Conservation (phyloP, 2,329 filamentous ascomycete species). For the Epichloe sibirici region DNA sequence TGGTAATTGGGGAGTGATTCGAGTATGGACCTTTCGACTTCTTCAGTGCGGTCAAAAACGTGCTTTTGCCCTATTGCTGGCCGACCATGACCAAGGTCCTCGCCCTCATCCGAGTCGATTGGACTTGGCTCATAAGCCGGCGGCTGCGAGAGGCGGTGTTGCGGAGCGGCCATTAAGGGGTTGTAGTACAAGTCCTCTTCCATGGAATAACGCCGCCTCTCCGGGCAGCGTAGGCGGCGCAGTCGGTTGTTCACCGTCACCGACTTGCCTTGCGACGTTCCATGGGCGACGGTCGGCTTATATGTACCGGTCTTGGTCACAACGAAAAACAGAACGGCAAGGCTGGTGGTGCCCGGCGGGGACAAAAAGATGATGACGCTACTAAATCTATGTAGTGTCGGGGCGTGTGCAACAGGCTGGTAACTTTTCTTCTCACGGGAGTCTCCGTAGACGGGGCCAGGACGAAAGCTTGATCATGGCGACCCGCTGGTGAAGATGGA, state of each 20-base stretch:
- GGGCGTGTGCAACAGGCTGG: neutral
- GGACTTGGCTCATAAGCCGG: slow-evolving; percentile 29
- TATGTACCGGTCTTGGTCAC: slow-evolving; percentile 8
- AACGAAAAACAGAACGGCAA: slow-evolving; percentile 3
- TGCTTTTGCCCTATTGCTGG: slow-evolving; percentile 9
- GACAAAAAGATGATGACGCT: neutral
- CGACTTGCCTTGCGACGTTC: slow-evolving; percentile 18
- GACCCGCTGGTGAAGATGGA: slow-evolving; percentile 21
- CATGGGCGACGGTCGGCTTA: slow-evolving; percentile 18
- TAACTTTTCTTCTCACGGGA: slow-evolving; percentile 10
- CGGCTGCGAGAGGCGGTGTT: slow-evolving; percentile 32
- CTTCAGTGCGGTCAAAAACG: slow-evolving; percentile 10
- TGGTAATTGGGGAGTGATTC: slow-evolving; percentile 39
- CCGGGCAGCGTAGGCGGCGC: slow-evolving; percentile 16
- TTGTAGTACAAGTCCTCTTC: slow-evolving; percentile 44
- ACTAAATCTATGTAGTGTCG: neutral
- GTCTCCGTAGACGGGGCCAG: slow-evolving; percentile 22
- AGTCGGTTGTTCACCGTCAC: slow-evolving; percentile 22
- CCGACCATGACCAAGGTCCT: neutral
- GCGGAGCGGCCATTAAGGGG: slow-evolving; percentile 34
- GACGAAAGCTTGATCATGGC: slow-evolving; percentile 22
- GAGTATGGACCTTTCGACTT: slow-evolving; percentile 27
- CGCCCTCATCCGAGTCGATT: slow-evolving; percentile 2
- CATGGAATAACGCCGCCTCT: slow-evolving; percentile 35
- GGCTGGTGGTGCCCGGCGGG: neutral